These are phyloP conservation scores for Hypoxylon lienhwacheense DNA, from an alignment of 495 filamentous ascomycete species.

Conservation along the genomic window DNA sequence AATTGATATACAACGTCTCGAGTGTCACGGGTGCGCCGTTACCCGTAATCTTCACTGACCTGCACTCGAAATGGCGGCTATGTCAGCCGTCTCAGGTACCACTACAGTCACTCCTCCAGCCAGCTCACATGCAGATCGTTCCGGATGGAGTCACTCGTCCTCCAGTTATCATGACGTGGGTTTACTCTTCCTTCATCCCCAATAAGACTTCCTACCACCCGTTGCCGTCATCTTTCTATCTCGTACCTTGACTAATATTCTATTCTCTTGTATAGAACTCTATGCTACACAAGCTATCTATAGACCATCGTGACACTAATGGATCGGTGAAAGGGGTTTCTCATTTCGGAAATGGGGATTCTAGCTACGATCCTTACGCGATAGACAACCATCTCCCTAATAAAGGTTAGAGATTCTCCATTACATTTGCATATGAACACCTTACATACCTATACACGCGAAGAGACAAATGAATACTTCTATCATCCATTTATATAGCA, in stretches of 20 bases:
- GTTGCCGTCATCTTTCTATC: too few relatives aligned
- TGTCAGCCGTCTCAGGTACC: constrained; percentile 52
- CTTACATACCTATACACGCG: neutral
- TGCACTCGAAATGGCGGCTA: constrained; percentile 49
- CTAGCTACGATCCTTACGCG: constrained; percentile 23
- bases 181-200: neutral
- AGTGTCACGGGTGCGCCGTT: constrained; percentile 31
- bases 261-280: constrained; percentile 14
- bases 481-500: too few relatives aligned
- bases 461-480: neutral
- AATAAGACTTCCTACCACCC: neutral
- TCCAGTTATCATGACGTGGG: constrained; percentile 45
- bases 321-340: constrained; percentile 20
- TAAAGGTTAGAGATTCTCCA: constrained; percentile 27
- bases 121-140: constrained; percentile 53
- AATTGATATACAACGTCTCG: constrained; percentile 18
- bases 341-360: constrained; percentile 41
- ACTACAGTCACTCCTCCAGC: constrained; percentile 54
- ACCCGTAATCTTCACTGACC: constrained; percentile 30
- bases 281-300: constrained; percentile 27
- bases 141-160: constrained; percentile 56
- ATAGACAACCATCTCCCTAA: constrained; percentile 18
- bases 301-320: constrained; percentile 25
- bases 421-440: neutral
- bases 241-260: constrained; percentile 12